Conservation (phyloP, 2,329 filamentous ascomycete species). For the Ascochyta rabiei region DNA sequence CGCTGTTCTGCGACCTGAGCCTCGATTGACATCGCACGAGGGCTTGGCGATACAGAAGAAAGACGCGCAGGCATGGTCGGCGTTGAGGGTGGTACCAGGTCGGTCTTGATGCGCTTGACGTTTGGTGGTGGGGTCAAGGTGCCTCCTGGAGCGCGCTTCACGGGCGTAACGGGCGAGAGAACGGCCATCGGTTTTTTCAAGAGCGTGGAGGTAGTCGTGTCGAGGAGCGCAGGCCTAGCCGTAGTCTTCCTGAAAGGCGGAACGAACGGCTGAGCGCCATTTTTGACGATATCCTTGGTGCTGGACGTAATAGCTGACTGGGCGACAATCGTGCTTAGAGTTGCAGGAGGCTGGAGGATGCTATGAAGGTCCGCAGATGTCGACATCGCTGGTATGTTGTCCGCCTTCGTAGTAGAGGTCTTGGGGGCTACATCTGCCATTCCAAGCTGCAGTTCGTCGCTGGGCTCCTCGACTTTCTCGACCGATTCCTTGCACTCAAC, state of each 20-base stretch:
- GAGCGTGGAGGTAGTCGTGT: not conserved
- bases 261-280: not conserved
- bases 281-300: conserved; percentile 4
- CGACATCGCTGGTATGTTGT: not conserved
- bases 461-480: conserved; percentile 1
- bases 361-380: not conserved
- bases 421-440: not conserved
- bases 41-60: conserved; percentile 4
- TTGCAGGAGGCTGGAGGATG: not conserved
- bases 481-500: not conserved
- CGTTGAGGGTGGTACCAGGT: not conserved
- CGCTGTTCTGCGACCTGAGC: conserved; percentile 24
- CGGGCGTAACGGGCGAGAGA: not conserved
- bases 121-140: conserved; percentile 10
- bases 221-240: not conserved
- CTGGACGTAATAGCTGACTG: not conserved
- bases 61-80: not conserved
- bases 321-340: not conserved
- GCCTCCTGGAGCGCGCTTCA: not conserved
- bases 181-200: not conserved
- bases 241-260: conserved; percentile 1
- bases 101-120: conserved; percentile 19
- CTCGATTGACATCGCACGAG: conserved; percentile 9
- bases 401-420: not conserved
- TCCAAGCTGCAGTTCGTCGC: not conserved